These are phyloP conservation scores for Metschnikowia anglica DNA, from an alignment of 805 yeast genomes.

Conservation along the genomic window DNA sequence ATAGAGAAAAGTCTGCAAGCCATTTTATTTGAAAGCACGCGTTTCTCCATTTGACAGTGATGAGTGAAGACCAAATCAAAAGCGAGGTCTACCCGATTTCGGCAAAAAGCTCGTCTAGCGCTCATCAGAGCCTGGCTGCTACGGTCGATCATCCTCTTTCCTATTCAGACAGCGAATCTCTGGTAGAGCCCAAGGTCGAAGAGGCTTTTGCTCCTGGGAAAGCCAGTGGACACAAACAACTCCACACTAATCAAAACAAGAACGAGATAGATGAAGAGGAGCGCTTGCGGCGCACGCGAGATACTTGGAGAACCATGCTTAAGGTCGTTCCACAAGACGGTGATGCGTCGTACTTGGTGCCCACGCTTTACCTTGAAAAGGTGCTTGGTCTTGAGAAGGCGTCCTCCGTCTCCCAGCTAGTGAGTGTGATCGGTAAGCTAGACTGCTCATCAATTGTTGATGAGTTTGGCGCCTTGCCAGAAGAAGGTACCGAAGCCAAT, in stretches of 20 bases:
- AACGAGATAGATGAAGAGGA: slow-evolving; percentile 1
- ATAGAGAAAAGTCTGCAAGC: not conserved
- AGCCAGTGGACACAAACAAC: not conserved
- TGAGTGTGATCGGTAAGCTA: slow-evolving; percentile 45
- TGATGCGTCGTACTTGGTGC: slow-evolving; percentile 48
- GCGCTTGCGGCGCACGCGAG: slow-evolving; percentile 4
- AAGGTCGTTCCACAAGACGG: slow-evolving; percentile 37
- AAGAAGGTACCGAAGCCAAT: slow-evolving; percentile 21
- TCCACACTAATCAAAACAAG: no score
- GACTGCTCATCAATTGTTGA: slow-evolving; percentile 47
- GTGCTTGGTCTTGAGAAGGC: slow-evolving; percentile 32
- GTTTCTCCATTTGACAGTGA: not conserved
- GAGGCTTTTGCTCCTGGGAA: not conserved
- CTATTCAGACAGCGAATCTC: slow-evolving; percentile 5
- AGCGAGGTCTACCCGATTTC: not conserved
- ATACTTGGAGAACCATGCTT: slow-evolving; percentile 13
- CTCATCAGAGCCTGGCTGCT: not conserved
- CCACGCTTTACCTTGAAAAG: slow-evolving; percentile 43
- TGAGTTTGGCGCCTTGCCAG: slow-evolving; percentile 43
- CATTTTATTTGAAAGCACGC: slow-evolving; percentile 2
- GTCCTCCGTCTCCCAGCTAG: slow-evolving; percentile 26
- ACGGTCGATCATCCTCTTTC: slow-evolving; percentile 1
- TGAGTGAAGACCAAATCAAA: not conserved
- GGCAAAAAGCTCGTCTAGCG: not conserved
- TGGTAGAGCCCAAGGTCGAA: not conserved